phyloP scores from a whole-genome alignment of 805 yeast genomes.

The Wickerhamomyces bisporus region DNA sequence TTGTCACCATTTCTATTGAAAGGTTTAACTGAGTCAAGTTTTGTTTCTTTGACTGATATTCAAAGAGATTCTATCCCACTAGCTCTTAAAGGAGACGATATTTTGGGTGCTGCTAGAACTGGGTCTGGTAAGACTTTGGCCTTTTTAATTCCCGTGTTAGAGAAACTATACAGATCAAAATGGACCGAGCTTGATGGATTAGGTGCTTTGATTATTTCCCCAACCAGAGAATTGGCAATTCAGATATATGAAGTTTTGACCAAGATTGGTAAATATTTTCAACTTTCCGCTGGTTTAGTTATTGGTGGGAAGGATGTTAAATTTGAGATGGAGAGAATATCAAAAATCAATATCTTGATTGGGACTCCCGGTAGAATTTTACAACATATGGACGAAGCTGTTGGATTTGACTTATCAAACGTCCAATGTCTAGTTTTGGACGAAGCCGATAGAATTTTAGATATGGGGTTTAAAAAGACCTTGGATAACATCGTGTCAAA shows the following conservation, averaged over 20 bases:
- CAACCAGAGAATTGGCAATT: slow-evolving; percentile 62
- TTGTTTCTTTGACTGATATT: slow-evolving; percentile 76
- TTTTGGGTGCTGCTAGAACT: slow-evolving; percentile 93
- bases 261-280: slow-evolving; percentile 53
- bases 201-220: slow-evolving; percentile 72
- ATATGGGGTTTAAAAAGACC: slow-evolving; percentile 68
- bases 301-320: slow-evolving; percentile 62
- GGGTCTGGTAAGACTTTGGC: slow-evolving; percentile 96
- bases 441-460: slow-evolving; percentile 89
- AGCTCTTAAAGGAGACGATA: slow-evolving; percentile 80
- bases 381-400: slow-evolving; percentile 67
- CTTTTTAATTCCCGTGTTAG: slow-evolving; percentile 77
- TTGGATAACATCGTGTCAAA: slow-evolving; percentile 60
- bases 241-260: slow-evolving; percentile 70
- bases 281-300: slow-evolving; percentile 57
- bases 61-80: slow-evolving; percentile 75
- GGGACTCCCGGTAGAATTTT: slow-evolving; percentile 91
- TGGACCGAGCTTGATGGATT: slow-evolving; percentile 33
- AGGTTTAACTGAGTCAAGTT: slow-evolving; percentile 78
- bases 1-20: slow-evolving; percentile 54
- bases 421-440: slow-evolving; percentile 75
- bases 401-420: slow-evolving; percentile 56
- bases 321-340: slow-evolving; percentile 67
- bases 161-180: slow-evolving; percentile 47
- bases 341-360: slow-evolving; percentile 68